Evolutionary conservation across 352 stramenopile genomes (phyloP).

Genomic region (Phytophthora uliginosa): DNA sequence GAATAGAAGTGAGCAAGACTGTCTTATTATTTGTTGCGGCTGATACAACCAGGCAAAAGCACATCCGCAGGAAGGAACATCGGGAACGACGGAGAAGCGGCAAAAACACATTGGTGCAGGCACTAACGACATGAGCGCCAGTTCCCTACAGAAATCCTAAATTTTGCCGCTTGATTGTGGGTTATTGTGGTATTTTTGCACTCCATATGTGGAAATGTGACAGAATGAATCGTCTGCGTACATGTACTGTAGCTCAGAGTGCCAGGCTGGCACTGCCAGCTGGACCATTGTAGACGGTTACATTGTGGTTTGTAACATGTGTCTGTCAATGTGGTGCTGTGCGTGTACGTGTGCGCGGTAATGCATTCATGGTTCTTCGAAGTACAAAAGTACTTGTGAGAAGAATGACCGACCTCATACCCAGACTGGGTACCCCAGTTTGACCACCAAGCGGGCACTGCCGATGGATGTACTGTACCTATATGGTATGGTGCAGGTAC

Average conservation of each 20-base stretch:
- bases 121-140: constrained; percentile 14
- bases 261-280: no score
- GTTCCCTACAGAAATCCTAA: neutral
- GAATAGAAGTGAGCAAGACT: constrained; percentile 5
- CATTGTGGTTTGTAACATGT: neutral
- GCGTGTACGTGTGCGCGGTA: no score
- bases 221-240: neutral
- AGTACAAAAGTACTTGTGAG: no score
- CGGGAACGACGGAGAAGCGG: constrained; percentile 13
- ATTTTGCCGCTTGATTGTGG: neutral
- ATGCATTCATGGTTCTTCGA: no score
- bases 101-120: constrained; percentile 29
- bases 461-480: no score
- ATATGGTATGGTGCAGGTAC: neutral
- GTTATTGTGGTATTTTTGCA: neutral
- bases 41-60: constrained; percentile 18
- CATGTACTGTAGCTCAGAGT: neutral
- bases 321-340: no score
- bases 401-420: no score
- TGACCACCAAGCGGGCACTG: no score
- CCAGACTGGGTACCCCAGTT: no score
- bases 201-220: constrained; percentile 1
- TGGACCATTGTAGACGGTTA: no score
- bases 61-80: constrained; percentile 19
- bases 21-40: neutral